These are phyloP conservation scores for Russula emetica DNA, from an alignment of 768 basidiomycete species.

Conservation along the genomic window DNA sequence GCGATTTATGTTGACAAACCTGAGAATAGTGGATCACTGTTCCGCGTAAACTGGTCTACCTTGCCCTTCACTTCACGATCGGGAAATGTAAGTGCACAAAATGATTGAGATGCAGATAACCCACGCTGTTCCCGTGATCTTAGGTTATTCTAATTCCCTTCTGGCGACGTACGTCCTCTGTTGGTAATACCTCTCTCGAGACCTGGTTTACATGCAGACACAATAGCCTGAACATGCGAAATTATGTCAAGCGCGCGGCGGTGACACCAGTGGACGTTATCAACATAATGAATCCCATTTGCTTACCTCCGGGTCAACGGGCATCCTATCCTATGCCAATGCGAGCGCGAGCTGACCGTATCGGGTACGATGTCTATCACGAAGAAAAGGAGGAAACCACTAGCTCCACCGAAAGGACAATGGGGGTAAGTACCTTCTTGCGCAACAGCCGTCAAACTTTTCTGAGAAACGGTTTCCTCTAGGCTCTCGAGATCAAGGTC, in stretches of 20 bases:
- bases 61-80: constrained; percentile 21
- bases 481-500: constrained; percentile 19
- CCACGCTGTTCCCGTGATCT: background rate
- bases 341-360: background rate
- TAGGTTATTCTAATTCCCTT: constrained; percentile 24
- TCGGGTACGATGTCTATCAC: background rate
- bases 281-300: constrained; percentile 2
- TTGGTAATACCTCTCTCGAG: background rate
- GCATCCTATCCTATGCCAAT: background rate
- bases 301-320: background rate
- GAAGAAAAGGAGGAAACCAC: background rate
- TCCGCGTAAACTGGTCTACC: constrained; percentile 15
- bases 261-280: background rate
- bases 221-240: constrained; percentile 24
- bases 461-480: background rate
- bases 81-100: constrained; percentile 15
- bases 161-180: constrained; percentile 15
- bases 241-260: constrained; percentile 16
- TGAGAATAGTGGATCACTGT: constrained; percentile 16
- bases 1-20: background rate
- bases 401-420: background rate
- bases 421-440: background rate
- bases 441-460: background rate
- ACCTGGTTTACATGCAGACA: background rate
- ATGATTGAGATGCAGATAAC: background rate